Base-by-base conservation (phyloP, 805 yeast genomes). In the Metschnikowia rubicola region DNA sequence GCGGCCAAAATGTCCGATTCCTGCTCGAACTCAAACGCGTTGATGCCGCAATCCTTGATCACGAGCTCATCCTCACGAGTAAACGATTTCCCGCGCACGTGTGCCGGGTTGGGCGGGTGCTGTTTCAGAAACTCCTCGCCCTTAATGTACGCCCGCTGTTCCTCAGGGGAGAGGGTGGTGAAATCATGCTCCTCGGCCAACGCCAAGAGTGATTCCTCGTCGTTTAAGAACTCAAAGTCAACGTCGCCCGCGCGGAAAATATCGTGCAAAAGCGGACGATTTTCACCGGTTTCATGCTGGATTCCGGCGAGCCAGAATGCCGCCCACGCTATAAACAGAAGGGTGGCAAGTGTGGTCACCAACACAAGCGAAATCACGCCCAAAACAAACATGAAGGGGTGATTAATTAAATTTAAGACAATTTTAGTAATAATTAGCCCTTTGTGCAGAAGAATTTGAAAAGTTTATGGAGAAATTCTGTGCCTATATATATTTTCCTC, bases 11-110 rank as follows among this genome's bases (percentile, higher is more conserved):
- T 51, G 29, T 61, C 63, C 12, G 39, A 44, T 29, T 72, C 76
- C 48, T 66, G 73, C 37, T 64, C 71, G 44, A 70, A 72, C 47
- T 67, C 70, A 46, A 69, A 72, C 7, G 76, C 75, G 48, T 53
- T 55, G 17, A 70, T 62, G 9, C 77, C 77, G 37, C 59, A 57
- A 21, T 72, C 76, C 41, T 62, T 65, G 37, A 70, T 59, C 10
- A 62, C 44, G 4, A 51, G 49, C 15, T 65, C 69, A 47, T 61
- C 70, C 29, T 62, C 67, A 9, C 55, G 45, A 2, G 68, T 57
- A 41, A 58, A 63, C 1, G 73, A 61, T 17, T 57, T 58, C 3
- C 77, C 77, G 36, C 71, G 56, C 26, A 56, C 54, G 43, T 66
- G 55, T n/a, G 53, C 53, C 26, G 63, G 59, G 39, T 63, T 49